Conservation (phyloP, 306 rosid species). For the Dryas octopetala region DNA sequence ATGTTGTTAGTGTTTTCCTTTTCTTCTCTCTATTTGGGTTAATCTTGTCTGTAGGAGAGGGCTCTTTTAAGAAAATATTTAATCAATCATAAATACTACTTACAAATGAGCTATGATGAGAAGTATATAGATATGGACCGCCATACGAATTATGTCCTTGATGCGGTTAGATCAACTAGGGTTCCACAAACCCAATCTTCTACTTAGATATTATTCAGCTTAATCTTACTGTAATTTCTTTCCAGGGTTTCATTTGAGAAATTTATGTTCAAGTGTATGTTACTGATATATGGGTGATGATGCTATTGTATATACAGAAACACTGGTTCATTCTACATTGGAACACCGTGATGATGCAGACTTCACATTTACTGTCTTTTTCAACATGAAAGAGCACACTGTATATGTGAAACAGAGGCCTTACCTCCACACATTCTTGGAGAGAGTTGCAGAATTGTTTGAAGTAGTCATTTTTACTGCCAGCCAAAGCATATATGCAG, state of each 20-base stretch:
- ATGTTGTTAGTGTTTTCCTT: neutral
- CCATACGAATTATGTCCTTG: neutral
- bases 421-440: constrained; percentile 74
- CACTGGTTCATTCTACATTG: constrained; percentile 93
- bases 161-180: neutral
- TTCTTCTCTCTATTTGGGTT: neutral
- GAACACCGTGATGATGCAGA: constrained; percentile 79
- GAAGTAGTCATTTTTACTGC: constrained; percentile 93
- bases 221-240: neutral
- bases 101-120: neutral
- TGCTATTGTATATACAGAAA: constrained; percentile 61
- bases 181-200: neutral
- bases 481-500: constrained; percentile 96
- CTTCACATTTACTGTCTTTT: constrained; percentile 80
- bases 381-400: constrained; percentile 83
- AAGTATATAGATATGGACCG: neutral
- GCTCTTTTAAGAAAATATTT: neutral
- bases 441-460: constrained; percentile 90
- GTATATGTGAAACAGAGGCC: constrained; percentile 93
- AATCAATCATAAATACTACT: neutral
- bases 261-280: constrained; percentile 17
- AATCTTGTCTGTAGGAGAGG: neutral
- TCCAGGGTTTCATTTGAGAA: neutral
- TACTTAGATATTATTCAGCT: constrained; percentile 2
- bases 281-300: constrained; percentile 17